A percentile compares a stretch with the other conserved stretches of the same genome.
These are phyloP conservation scores for Vigna radiata DNA, from an alignment of 306 rosid genomes.

Conservation along the genomic window DNA sequence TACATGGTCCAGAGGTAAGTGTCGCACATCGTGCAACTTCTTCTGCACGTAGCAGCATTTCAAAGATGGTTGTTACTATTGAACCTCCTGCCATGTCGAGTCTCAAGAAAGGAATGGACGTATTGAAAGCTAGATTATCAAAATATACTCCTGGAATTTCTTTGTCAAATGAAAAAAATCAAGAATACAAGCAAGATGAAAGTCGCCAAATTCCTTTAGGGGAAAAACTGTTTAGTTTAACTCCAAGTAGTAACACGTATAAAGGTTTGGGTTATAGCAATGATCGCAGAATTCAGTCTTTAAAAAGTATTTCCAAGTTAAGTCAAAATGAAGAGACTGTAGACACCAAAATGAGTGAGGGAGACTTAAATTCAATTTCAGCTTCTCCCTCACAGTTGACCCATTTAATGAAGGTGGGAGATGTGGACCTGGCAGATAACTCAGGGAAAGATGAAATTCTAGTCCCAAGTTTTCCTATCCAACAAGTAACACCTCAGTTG, in stretches of 20 bases:
- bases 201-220: slow-evolving; percentile 52
- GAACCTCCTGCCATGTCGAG: slow-evolving; percentile 61
- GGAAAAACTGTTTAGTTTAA: slow-evolving; percentile 47
- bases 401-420: slow-evolving; percentile 46
- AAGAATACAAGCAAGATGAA: slow-evolving; percentile 45
- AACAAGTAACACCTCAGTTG: slow-evolving; percentile 46
- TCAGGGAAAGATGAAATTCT: slow-evolving; percentile 42
- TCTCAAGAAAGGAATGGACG: slow-evolving; percentile 64
- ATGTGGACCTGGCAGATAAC: slow-evolving; percentile 42
- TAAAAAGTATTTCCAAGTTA: slow-evolving; percentile 39
- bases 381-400: slow-evolving; percentile 50
- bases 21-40: slow-evolving; percentile 42
- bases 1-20: slow-evolving; percentile 38
- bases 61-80: slow-evolving; percentile 50
- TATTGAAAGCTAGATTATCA: slow-evolving; percentile 62
- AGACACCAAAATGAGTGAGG: slow-evolving; percentile 45
- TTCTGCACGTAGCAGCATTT: slow-evolving; percentile 61
- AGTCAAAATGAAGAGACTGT: slow-evolving; percentile 50
- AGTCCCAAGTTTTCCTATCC: slow-evolving; percentile 50
- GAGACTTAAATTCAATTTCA: slow-evolving; percentile 33
- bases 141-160: slow-evolving; percentile 59
- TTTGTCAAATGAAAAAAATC: slow-evolving; percentile 49
- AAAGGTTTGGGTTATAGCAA: slow-evolving; percentile 47
- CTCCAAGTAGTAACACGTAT: slow-evolving; percentile 43
- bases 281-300: slow-evolving; percentile 43